Conservation (phyloP, 768 basidiomycete genomes). For the Nevesoporus exiguus region DNA sequence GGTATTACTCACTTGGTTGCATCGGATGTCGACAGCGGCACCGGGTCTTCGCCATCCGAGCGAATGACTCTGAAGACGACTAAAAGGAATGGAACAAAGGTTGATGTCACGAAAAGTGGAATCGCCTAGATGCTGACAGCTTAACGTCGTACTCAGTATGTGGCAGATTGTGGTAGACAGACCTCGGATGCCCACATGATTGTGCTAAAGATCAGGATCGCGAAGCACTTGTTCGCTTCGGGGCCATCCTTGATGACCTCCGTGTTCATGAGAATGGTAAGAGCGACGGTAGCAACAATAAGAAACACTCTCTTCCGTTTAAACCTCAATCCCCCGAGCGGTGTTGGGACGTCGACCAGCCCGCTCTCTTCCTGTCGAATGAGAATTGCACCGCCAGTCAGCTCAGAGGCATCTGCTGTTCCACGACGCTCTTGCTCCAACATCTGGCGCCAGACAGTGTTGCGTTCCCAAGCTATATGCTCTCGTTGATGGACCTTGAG, state of each 20-base stretch:
- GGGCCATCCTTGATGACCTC: slow-evolving; percentile 49
- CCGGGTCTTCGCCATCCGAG: slow-evolving; percentile 41
- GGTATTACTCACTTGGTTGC: slow-evolving; percentile 81
- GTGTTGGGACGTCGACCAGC: slow-evolving; percentile 50
- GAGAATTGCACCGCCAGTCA: slow-evolving; percentile 44
- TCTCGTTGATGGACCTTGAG: slow-evolving; percentile 86
- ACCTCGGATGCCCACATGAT: slow-evolving; percentile 97
- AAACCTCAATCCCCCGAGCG: slow-evolving; percentile 61
- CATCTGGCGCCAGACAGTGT: slow-evolving; percentile 98
- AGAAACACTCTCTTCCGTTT: slow-evolving; percentile 61
- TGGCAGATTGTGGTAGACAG: neutral
- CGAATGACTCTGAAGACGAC: slow-evolving; percentile 82
- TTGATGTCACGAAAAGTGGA: slow-evolving; percentile 95
- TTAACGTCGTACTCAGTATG: neutral
- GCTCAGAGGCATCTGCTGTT: slow-evolving; percentile 30
- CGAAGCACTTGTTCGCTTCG: slow-evolving; percentile 87
- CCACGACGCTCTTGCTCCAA: slow-evolving; percentile 78
- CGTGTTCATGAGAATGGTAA: slow-evolving; percentile 60
- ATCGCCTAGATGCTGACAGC: slow-evolving; percentile 63
- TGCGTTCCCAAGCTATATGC: slow-evolving; percentile 94
- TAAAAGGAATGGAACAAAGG: slow-evolving; percentile 81
- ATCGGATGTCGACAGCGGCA: slow-evolving; percentile 52
- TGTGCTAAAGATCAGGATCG: slow-evolving; percentile 85
- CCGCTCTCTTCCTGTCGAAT: slow-evolving; percentile 40
- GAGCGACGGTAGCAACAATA: slow-evolving; percentile 51